Percentiles rank a stretch among this genome's conserved stretches.
These are phyloP conservation scores for Apiospora saccharicola DNA, from an alignment of 2,329 filamentous ascomycete species.

Conservation along the genomic window DNA sequence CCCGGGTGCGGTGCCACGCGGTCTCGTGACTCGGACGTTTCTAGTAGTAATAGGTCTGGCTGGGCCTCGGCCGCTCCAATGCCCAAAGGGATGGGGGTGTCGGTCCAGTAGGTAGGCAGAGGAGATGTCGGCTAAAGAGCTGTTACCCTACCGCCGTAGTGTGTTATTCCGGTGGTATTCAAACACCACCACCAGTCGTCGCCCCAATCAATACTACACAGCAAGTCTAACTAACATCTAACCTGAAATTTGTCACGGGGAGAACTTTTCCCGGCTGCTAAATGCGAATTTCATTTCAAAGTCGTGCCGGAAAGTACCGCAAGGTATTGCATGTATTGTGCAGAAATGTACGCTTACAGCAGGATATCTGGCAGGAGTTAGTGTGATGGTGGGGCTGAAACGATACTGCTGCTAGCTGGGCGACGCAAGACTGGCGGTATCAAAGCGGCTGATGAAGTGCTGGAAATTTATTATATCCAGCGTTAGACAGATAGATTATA, in stretches of 20 bases:
- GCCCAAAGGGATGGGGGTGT: background rate
- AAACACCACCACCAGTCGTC: background rate
- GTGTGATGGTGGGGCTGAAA: constrained; percentile 16
- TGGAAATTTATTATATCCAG: background rate
- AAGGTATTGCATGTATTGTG: background rate
- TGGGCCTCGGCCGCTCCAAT: constrained; percentile 14
- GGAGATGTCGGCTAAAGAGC: constrained; percentile 4
- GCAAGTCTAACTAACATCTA: background rate
- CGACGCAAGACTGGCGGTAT: constrained; percentile 1
- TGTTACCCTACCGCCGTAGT: background rate
- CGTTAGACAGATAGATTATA: constrained; percentile 4
- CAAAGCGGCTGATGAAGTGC: constrained; percentile 6
- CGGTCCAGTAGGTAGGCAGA: background rate
- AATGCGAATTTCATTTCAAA: background rate
- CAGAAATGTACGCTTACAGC: background rate
- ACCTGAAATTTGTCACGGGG: background rate
- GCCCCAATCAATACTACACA: constrained; percentile 5
- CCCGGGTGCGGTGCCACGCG: constrained; percentile 13
- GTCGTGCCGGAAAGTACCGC: background rate
- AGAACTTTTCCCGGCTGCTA: constrained; percentile 6
- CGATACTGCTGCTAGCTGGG: background rate
- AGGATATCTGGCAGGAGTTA: background rate
- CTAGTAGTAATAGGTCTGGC: background rate
- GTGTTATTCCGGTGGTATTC: constrained; percentile 13
- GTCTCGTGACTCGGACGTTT: constrained; percentile 20